Percentiles rank a stretch among this genome's conserved stretches.
Conservation (phyloP, 306 rosid genomes). For the Betula pendula region DNA sequence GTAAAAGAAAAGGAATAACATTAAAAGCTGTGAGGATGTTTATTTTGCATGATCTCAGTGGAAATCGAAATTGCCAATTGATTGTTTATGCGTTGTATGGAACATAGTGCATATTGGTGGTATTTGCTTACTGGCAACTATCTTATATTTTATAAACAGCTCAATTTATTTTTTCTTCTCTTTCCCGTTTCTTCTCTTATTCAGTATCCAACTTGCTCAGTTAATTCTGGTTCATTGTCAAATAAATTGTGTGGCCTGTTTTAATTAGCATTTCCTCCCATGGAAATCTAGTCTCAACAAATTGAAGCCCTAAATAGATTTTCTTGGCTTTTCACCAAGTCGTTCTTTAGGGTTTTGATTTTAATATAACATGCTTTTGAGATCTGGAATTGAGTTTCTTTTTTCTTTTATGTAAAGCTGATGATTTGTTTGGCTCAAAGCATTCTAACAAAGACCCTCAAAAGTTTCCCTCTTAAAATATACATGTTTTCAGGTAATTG, state of each 20-base stretch:
- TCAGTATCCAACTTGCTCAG: background rate
- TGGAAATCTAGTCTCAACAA: background rate
- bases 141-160: background rate
- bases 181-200: background rate
- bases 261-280: background rate
- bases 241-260: background rate
- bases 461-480: background rate
- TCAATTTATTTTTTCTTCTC: background rate
- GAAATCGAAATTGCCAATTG: background rate
- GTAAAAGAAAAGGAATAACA: background rate
- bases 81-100: background rate
- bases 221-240: background rate
- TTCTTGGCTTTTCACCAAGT: background rate
- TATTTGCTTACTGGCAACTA: background rate
- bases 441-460: background rate
- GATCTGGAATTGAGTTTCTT: background rate
- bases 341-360: background rate
- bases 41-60: background rate
- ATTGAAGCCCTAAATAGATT: background rate
- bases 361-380: background rate
- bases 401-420: background rate
- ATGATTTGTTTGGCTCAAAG: background rate
- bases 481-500: slow-evolving; percentile 61
- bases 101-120: background rate
- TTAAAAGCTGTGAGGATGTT: background rate